phyloP scores from a whole-genome alignment of 192 early-diverging fungal species.

The Phycomyces blakesleeanus region DNA sequence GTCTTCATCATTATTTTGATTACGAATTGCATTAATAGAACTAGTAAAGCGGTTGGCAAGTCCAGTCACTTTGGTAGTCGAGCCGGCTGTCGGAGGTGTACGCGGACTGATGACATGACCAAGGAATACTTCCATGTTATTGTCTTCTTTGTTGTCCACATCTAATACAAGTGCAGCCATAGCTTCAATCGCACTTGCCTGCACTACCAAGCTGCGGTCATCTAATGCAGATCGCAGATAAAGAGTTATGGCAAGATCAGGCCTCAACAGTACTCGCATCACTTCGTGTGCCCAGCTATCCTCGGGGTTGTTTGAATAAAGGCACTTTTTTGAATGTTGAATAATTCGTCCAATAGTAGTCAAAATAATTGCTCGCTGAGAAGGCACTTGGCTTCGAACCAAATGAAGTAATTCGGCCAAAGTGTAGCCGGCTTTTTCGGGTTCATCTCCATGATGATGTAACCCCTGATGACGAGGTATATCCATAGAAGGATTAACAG shows the following conservation, averaged over 20 bases:
- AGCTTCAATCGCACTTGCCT: conserved; percentile 47
- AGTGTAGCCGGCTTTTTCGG: conserved; percentile 83
- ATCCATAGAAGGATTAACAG: conserved; percentile 53
- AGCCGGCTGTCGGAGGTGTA: background rate
- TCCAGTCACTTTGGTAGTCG: background rate
- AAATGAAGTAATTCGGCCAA: conserved; percentile 78
- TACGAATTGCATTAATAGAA: background rate
- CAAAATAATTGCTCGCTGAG: conserved; percentile 71
- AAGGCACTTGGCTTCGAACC: conserved; percentile 74
- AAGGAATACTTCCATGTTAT: conserved; percentile 29
- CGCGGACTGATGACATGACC: conserved; percentile 11
- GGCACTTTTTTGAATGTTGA: conserved; percentile 35
- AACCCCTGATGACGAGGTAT: conserved; percentile 64
- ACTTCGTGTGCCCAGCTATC: background rate
- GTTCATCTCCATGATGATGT: conserved; percentile 88
- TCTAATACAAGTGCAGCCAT: conserved; percentile 42
- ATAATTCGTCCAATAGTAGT: conserved; percentile 59
- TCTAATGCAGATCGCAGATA: conserved; percentile 65
- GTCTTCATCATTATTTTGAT: conserved; percentile 22
- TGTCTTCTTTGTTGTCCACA: conserved; percentile 18
- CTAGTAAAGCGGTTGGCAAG: background rate
- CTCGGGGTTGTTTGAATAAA: background rate
- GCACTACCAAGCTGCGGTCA: conserved; percentile 56
- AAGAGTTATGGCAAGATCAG: conserved; percentile 27
- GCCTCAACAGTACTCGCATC: conserved; percentile 6